Evolutionary conservation across 2,329 filamentous ascomycete genomes (phyloP), one percentile per base, ranked within the genome.

Genomic region (Gremmenia infestans): DNA sequence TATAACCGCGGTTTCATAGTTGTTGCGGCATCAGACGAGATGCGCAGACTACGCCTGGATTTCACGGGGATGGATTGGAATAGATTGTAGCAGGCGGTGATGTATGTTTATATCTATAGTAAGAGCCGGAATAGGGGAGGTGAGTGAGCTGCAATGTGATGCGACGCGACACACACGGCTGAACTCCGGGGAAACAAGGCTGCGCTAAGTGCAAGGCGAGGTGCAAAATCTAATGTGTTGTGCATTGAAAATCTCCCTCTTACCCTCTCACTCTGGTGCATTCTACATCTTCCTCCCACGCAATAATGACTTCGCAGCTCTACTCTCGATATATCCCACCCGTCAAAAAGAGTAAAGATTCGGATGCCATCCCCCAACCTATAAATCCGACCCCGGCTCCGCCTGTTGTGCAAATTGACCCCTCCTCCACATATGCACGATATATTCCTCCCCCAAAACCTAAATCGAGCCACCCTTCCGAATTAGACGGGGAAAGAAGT

Each of bases 261-360:
- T 36, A 25, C 19, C 6, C 25, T 48, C 36, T 28, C 23, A 37
- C 12, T 25, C 17, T 22, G 22, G n/a, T 28, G 22, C 22, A 22
- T 22, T 22, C 12, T 17, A 23, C 36, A 32, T 37, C 3, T 7
- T 45, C 23, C 17, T 32, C 9, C 28, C 28, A 32, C 28, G 28
- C 28, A 12, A 28, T 45, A 53, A 66, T 67, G 65, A 48, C 61
- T 32, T 65, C 62, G 3, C 63, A 67, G 22, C 62, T 68, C 5
- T 68, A 69, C 54, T 61, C 68, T 28, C 56, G 68, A 57, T 69
- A 68, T 58, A 53, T 69, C 12, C 68, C 68, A 6, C 59, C 64
- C 12, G 50, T 32, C 56, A 15, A 70, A 64, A 56, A 66, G 63
- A 42, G 48, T 48, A 36, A 61, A 59, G 53, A 37, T 43, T 46